These are phyloP conservation scores for Teunomyces tritomae DNA, from an alignment of 805 yeast genomes.

Conservation along the genomic window DNA sequence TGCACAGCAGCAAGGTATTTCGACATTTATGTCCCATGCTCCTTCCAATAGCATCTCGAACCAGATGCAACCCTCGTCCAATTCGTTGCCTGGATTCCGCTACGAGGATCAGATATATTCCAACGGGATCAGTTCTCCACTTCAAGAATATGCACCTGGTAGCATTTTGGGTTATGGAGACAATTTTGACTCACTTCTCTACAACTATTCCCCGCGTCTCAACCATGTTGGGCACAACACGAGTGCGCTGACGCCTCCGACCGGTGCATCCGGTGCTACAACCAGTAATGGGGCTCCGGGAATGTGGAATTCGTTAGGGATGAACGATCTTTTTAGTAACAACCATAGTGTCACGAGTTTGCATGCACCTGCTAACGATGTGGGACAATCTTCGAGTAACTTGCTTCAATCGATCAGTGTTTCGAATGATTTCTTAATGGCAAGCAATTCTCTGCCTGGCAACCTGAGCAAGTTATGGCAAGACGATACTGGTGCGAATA, in stretches of 20 bases:
- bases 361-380: neutral
- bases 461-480: slow-evolving; percentile 8
- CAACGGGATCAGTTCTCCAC: slow-evolving; percentile 7
- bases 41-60: neutral
- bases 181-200: slow-evolving; percentile 11
- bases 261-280: neutral
- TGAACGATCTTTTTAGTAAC: slow-evolving; percentile 9
- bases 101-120: slow-evolving; percentile 18
- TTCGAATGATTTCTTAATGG: neutral
- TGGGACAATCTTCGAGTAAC: neutral
- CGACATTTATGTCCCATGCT: neutral
- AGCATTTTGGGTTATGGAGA: slow-evolving; percentile 6
- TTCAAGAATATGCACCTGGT: slow-evolving; percentile 8
- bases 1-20: neutral
- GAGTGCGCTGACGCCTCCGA: neutral
- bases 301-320: slow-evolving; percentile 8
- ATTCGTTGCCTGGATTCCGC: slow-evolving; percentile 11
- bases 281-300: neutral
- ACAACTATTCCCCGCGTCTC: slow-evolving; percentile 7
- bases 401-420: slow-evolving; percentile 3
- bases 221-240: slow-evolving; percentile 3
- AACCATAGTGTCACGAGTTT: slow-evolving; percentile 13
- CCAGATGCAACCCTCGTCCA: neutral
- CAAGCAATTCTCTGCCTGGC: neutral
- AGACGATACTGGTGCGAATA: slow-evolving; percentile 1